Conservation (phyloP, 2,329 filamentous ascomycete species). For the Ceratocystis ficicola region DNA sequence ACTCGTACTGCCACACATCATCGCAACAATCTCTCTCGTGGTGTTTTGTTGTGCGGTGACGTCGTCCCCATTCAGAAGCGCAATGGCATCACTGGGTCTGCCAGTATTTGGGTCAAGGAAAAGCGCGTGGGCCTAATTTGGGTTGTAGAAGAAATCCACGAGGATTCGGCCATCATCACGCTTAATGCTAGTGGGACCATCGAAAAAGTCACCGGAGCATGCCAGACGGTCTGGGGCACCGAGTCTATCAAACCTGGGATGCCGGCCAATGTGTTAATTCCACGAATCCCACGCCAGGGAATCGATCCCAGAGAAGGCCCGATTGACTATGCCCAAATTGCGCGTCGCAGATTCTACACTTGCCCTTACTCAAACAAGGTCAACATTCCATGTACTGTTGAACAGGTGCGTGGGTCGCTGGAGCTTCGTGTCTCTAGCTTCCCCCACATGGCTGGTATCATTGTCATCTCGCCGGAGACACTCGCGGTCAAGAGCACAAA, state of each 20-base stretch:
- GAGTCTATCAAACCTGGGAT: constrained; percentile 54
- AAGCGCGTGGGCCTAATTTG: constrained; percentile 88
- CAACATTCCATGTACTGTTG: constrained; percentile 73
- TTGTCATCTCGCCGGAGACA: constrained; percentile 71
- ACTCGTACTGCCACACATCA: constrained; percentile 48
- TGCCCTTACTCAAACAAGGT: constrained; percentile 64
- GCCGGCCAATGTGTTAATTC: constrained; percentile 67
- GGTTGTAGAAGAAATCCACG: constrained; percentile 95
- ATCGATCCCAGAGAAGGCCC: constrained; percentile 58
- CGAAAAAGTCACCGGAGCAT: constrained; percentile 57
- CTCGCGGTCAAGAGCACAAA: constrained; percentile 85
- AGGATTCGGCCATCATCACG: constrained; percentile 69
- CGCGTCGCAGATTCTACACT: constrained; percentile 66
- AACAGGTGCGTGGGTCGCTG: constrained; percentile 55
- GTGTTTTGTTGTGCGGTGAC: constrained; percentile 86
- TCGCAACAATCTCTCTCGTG: constrained; percentile 63
- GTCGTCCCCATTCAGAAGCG: constrained; percentile 97
- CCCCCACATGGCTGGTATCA: constrained; percentile 92
- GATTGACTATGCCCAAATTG: constrained; percentile 65
- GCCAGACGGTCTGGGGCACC: constrained; percentile 74
- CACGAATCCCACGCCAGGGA: constrained; percentile 65
- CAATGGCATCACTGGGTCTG: constrained; percentile 81
- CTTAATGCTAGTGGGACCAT: constrained; percentile 70
- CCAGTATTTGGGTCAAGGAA: constrained; percentile 97
- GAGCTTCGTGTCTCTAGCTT: constrained; percentile 84